Evolutionary conservation across 2,329 filamentous ascomycete species (phyloP).

Genomic region (Ophiobolus disseminans): DNA sequence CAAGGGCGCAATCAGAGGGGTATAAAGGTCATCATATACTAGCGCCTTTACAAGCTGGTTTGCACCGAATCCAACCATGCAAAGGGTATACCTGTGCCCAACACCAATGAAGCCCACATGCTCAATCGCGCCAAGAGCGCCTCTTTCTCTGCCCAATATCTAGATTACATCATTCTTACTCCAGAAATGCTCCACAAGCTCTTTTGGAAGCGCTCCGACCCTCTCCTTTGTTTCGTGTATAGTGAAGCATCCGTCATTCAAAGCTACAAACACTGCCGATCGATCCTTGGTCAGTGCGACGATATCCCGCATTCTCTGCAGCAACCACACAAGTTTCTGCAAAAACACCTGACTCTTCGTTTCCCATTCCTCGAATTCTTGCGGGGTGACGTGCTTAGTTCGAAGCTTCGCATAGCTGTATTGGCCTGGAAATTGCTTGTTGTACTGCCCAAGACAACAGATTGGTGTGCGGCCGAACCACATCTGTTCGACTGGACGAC

Average conservation of each 20-base stretch:
- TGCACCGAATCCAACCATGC: too few relatives aligned
- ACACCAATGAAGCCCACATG: too few relatives aligned
- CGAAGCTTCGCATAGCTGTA: neutral
- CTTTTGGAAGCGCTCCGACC: conserved; percentile 13
- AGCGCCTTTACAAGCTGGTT: too few relatives aligned
- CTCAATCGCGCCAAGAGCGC: too few relatives aligned
- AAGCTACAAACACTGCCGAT: conserved; percentile 19
- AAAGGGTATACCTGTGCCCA: too few relatives aligned
- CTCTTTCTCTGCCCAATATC: too few relatives aligned
- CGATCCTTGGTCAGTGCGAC: conserved; percentile 3
- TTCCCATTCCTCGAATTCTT: conserved; percentile 23
- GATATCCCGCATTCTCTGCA: conserved; percentile 14
- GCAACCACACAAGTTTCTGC: conserved; percentile 25
- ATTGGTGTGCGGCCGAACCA: conserved; percentile 32
- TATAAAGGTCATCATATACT: too few relatives aligned
- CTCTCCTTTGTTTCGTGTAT: conserved; percentile 16
- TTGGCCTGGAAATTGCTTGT: conserved; percentile 13
- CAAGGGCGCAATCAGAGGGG: too few relatives aligned
- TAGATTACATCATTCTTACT: too few relatives aligned
- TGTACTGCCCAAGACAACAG: conserved; percentile 23
- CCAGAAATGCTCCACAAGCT: conserved; percentile 10
- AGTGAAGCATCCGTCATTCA: conserved; percentile 7
- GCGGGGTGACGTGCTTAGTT: neutral
- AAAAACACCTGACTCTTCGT: conserved; percentile 15
- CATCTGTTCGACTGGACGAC: conserved; percentile 21